Evolutionary conservation across 148 eudicot species (phyloP).

Genomic region (Silene conica): DNA sequence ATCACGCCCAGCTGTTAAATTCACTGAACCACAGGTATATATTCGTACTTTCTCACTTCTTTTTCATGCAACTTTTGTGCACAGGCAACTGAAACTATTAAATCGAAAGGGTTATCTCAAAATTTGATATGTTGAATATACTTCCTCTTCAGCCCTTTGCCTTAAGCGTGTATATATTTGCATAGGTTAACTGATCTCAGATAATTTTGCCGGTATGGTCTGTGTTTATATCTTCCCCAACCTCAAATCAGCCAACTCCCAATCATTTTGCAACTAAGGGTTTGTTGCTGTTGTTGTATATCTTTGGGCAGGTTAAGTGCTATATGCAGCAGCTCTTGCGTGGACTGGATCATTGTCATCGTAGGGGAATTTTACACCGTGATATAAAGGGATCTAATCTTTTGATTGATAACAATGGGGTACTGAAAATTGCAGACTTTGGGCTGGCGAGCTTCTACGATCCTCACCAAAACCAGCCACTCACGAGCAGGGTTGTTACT

Average conservation of each 20-base stretch:
- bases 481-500: conserved; percentile 85
- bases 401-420: conserved; percentile 67
- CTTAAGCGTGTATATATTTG: conserved; percentile 5
- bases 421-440: conserved; percentile 83
- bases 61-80: neutral
- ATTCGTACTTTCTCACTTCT: neutral
- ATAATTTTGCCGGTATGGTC: neutral
- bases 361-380: conserved; percentile 65
- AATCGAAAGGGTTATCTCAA: neutral
- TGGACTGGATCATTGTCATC: conserved; percentile 85
- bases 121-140: neutral
- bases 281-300: neutral
- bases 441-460: conserved; percentile 79
- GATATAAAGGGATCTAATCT: conserved; percentile 89
- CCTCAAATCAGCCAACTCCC: neutral
- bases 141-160: neutral
- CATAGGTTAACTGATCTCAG: neutral
- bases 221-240: neutral
- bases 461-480: conserved; percentile 50
- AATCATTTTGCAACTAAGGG: neutral
- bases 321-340: conserved; percentile 74
- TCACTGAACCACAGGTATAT: conserved; percentile 74
- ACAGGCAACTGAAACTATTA: neutral
- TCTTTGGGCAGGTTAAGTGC: conserved; percentile 63
- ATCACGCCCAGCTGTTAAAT: conserved; percentile 63